Conservation (phyloP, 2,329 filamentous ascomycete species). For the Sclerotiophoma versabilis region DNA sequence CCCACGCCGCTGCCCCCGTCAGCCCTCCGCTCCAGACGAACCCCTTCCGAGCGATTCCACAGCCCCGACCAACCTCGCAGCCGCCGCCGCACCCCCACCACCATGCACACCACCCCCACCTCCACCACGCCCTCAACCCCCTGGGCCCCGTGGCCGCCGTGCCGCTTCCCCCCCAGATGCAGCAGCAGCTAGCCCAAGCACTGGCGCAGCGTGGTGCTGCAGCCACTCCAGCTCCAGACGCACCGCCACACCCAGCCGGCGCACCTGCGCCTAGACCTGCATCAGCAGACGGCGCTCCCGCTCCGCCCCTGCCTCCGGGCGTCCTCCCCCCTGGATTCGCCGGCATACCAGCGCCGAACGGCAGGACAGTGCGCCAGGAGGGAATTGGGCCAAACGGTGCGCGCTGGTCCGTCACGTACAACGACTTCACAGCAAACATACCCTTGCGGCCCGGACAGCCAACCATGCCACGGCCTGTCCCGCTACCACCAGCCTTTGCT, state of each 20-base stretch:
- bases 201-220: conserved; percentile 26
- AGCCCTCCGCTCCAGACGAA: conserved; percentile 38
- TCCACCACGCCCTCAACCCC: conserved; percentile 25
- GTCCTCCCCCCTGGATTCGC: conserved; percentile 10
- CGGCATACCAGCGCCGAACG: conserved; percentile 29
- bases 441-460: conserved; percentile 32
- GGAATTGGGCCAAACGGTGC: conserved; percentile 60
- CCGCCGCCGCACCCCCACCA: conserved; percentile 24
- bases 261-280: conserved; percentile 17
- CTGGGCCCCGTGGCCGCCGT: conserved; percentile 20
- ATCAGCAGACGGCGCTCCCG: conserved; percentile 15
- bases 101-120: conserved; percentile 24
- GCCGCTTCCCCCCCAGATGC: conserved; percentile 32
- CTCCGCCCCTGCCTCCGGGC: background rate
- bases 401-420: conserved; percentile 61
- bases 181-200: conserved; percentile 35
- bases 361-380: conserved; percentile 58
- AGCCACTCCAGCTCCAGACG: conserved; percentile 4
- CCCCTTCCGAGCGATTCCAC: conserved; percentile 36
- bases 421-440: conserved; percentile 51
- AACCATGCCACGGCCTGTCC: conserved; percentile 32
- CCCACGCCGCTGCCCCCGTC: conserved; percentile 22
- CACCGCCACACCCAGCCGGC: conserved; percentile 1
- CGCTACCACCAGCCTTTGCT: conserved; percentile 29
- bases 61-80: conserved; percentile 39